A percentile compares a stretch with the other conserved stretches of the same genome.
Evolutionary conservation across 2,329 filamentous ascomycete species (phyloP).

Genomic region (Arthrobotrys iridis): DNA sequence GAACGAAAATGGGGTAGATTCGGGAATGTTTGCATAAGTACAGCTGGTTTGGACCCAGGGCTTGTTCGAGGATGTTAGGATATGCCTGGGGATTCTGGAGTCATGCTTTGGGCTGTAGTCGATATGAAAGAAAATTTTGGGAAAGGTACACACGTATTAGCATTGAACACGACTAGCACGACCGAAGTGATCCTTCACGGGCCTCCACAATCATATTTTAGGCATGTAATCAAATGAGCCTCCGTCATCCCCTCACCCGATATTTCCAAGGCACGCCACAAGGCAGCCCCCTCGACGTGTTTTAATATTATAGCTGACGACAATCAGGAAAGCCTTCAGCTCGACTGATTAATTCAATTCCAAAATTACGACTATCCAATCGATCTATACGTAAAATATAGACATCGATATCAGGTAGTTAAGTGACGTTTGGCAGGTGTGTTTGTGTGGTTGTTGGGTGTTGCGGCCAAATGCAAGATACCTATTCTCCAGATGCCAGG

Average conservation of each 20-base stretch:
- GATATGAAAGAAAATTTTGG: not conserved
- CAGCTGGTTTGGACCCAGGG: constrained; percentile 2
- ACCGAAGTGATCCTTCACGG: constrained; percentile 25
- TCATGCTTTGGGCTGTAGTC: constrained; percentile 27
- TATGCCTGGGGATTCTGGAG: constrained; percentile 13
- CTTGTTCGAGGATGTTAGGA: not conserved
- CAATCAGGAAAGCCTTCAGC: not conserved
- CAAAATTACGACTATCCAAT: too few relatives aligned
- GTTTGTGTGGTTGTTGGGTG: too few relatives aligned
- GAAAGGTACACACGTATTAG: too few relatives aligned
- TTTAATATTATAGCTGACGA: constrained; percentile 33
- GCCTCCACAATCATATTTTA: not conserved
- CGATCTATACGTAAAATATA: too few relatives aligned
- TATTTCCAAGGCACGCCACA: constrained; percentile 45
- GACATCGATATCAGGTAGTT: too few relatives aligned
- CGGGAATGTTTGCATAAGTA: constrained; percentile 22
- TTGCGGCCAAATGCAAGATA: too few relatives aligned
- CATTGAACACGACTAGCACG: too few relatives aligned
- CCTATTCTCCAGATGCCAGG: too few relatives aligned
- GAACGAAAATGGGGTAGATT: constrained; percentile 20
- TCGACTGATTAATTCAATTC: too few relatives aligned
- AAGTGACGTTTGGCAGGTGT: too few relatives aligned
- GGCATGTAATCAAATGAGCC: not conserved
- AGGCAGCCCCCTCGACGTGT: constrained; percentile 35
- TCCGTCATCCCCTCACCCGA: not conserved